Conservation (phyloP, 257 asterid species). For the Jasminum sambac region DNA sequence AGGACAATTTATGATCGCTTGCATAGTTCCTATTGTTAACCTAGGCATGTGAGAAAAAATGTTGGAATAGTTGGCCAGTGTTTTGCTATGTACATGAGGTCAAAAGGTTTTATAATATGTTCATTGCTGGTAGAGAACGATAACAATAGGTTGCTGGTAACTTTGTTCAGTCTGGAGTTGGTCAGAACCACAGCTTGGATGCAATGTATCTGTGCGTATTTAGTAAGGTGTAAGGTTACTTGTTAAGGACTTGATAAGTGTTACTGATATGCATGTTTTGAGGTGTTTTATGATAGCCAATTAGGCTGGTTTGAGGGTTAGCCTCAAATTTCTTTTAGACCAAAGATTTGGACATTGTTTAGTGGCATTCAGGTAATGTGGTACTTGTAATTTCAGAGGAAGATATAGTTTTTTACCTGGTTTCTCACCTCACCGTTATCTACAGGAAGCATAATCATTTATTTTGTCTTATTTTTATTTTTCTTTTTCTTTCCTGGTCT, state of each 20-base stretch:
- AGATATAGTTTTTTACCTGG: conserved; percentile 14
- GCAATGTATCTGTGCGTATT: neutral
- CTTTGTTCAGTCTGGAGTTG: neutral
- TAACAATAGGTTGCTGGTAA: neutral
- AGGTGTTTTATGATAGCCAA: too few species aligned
- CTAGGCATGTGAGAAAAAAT: neutral
- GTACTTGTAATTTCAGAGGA: conserved; percentile 3
- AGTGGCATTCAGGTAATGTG: neutral
- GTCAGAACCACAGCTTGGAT: neutral
- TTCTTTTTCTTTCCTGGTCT: neutral
- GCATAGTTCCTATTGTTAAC: neutral
- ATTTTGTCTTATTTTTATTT: neutral
- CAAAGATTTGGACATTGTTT: neutral
- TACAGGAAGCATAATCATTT: conserved; percentile 18
- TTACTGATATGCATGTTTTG: too few species aligned
- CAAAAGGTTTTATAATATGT: neutral
- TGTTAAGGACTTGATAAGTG: neutral
- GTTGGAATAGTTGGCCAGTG: neutral
- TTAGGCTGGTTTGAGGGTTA: too few species aligned
- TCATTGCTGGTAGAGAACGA: neutral
- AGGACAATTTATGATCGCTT: neutral
- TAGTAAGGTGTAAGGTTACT: neutral
- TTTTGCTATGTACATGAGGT: neutral
- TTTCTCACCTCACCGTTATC: conserved; percentile 11
- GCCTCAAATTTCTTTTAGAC: too few species aligned